Evolutionary conservation across 1,284 basidiomycete genomes (phyloP), one percentile per base, ranked within the genome.

Genomic region (Puccinia horiana): DNA sequence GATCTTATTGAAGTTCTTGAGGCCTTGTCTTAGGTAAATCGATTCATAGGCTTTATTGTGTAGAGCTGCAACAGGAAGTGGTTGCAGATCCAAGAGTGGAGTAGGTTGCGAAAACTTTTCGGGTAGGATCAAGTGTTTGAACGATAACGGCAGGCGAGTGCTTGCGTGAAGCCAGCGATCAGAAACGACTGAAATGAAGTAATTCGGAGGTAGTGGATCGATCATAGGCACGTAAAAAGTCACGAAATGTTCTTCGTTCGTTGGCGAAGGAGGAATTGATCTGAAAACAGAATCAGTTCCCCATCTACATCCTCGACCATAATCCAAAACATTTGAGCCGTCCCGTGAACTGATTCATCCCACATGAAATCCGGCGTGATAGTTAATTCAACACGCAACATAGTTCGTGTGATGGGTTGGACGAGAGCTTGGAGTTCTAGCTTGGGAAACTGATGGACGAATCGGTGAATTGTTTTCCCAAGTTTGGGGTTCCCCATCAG

Each of bases 291-390:
- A 83, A 98, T 92, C 83, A 94, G 91, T 87, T 99, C 96, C 81
- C 96, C 96, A 85, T 98, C 96, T 32, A 98, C 95, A 85, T 99
- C 96, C 87, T 98, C 96, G 18, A 98, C 95, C 70, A 96, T 87
- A 84, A 99, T 93, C 88, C 93, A 91, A 90, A 99, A 99, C 0
- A 92, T 91, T 87, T 98, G 94, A 0, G 94, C 92, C 0, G 89
- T 88, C 3, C 95, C 93, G 84, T 99, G 97, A 47, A 96, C 91
- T 87, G 94, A 94, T 85, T 95, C 94, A 81, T 98, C 95, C 96
- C 96, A 99, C 79, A 92, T 91, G 90, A 98, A 99, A 86, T 98
- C 96, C 29, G 96, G 96, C 3, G 92, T 92, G 86, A 98, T 95
- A 0, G 93, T 94, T 23, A 97, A 88, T 84, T 96, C 94, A 83